Percentiles rank a stretch among this genome's conserved stretches.
Conservation (phyloP, 2,329 filamentous ascomycete genomes). For the Ustilaginoidea virens region DNA sequence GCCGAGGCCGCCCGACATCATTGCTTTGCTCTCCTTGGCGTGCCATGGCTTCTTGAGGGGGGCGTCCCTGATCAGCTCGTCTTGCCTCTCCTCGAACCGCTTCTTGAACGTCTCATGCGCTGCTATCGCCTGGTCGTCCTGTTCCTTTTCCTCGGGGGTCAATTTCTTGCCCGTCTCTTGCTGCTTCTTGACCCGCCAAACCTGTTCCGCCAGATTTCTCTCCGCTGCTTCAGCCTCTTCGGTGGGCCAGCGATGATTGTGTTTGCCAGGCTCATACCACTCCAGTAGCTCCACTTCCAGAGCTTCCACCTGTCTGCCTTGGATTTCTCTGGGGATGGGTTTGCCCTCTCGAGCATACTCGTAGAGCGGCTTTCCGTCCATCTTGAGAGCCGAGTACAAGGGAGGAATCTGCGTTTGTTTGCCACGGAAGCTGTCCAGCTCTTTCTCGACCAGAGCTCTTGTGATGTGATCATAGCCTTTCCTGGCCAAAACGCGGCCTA, state of each 20-base stretch:
- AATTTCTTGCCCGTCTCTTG: constrained; percentile 33
- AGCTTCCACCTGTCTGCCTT: constrained; percentile 66
- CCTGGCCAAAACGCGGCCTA: constrained; percentile 67
- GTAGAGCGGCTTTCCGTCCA: constrained; percentile 87
- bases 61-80: constrained; percentile 37
- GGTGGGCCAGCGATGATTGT: constrained; percentile 64
- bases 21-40: constrained; percentile 16
- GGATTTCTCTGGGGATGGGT: constrained; percentile 70
- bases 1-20: constrained; percentile 44
- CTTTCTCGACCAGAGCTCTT: constrained; percentile 59
- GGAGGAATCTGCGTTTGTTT: constrained; percentile 82
- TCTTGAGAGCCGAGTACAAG: constrained; percentile 82
- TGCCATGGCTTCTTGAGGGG: constrained; percentile 19
- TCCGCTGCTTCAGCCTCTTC: constrained; percentile 64
- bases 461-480: constrained; percentile 72
- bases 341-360: constrained; percentile 89
- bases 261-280: constrained; percentile 69
- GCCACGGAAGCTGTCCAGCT: constrained; percentile 60
- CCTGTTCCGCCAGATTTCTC: constrained; percentile 59
- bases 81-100: constrained; percentile 41
- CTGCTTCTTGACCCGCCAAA: constrained; percentile 46
- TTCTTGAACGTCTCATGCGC: constrained; percentile 42
- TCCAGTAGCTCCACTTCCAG: constrained; percentile 65
- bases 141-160: constrained; percentile 37
- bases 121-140: constrained; percentile 37